A percentile compares a stretch with the other conserved stretches of the same genome.
These are phyloP conservation scores for Pythium rhizo-oryzae DNA, from an alignment of 352 stramenopile species.

Conservation along the genomic window DNA sequence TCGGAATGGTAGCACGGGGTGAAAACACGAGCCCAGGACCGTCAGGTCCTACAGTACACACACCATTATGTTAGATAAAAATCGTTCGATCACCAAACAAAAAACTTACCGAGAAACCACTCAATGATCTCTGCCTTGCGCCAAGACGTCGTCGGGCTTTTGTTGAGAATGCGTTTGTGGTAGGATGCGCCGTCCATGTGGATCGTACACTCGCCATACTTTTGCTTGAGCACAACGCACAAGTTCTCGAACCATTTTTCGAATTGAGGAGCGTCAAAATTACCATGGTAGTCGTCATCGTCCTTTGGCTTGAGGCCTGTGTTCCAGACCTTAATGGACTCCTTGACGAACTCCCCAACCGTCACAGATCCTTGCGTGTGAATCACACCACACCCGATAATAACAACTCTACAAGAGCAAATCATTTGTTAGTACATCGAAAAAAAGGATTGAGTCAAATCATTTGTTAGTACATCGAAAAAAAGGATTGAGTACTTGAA, in stretches of 20 bases:
- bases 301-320: neutral
- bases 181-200: conserved; percentile 18
- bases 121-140: conserved; percentile 4
- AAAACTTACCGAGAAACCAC: neutral
- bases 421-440: neutral
- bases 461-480: too few species aligned
- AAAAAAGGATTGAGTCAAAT: too few species aligned
- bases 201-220: conserved; percentile 1
- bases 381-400: neutral
- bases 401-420: neutral
- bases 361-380: neutral
- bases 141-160: neutral
- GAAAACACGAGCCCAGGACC: neutral
- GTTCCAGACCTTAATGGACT: neutral
- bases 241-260: neutral
- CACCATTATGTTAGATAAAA: too few species aligned
- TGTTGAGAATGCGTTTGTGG: conserved; percentile 11
- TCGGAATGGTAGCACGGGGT: neutral
- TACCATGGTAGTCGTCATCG: conserved; percentile 2
- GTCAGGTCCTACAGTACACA: too few species aligned
- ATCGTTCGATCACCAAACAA: neutral
- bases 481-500: neutral
- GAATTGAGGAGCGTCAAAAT: conserved; percentile 1
- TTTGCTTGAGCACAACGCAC: neutral
- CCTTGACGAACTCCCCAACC: neutral